Conservation (phyloP, 1,139 yeast genomes). For the Debaryomyces robertsiae region DNA sequence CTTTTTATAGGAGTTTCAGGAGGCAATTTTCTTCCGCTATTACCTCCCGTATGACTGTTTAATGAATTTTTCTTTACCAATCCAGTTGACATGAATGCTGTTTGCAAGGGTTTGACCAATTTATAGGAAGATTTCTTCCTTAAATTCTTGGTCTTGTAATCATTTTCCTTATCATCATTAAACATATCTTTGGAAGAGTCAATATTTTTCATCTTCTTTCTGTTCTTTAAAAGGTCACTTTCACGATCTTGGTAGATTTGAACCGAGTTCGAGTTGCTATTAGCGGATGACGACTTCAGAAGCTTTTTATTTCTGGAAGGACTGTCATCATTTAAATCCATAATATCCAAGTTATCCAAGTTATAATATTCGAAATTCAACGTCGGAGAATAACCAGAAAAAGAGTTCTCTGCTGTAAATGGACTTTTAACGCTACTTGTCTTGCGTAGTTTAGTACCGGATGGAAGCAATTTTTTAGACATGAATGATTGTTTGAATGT, state of each 20-base stretch:
- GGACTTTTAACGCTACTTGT: conserved; percentile 22
- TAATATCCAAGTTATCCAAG: conserved; percentile 32
- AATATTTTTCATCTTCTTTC: conserved; percentile 12
- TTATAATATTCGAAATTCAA: conserved; percentile 31
- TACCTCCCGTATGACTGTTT: conserved; percentile 22
- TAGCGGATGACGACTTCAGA: conserved; percentile 22
- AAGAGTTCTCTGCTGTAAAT: conserved; percentile 19
- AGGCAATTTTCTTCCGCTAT: conserved; percentile 32
- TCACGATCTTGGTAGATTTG: conserved; percentile 23
- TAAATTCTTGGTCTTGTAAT: conserved; percentile 28
- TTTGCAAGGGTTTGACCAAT: conserved; percentile 79
- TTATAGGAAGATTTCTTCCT: conserved; percentile 50
- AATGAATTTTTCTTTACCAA: conserved; percentile 68
- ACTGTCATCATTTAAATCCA: conserved; percentile 27
- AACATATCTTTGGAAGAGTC: conserved; percentile 7
- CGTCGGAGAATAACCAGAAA: conserved; percentile 16
- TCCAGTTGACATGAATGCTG: conserved; percentile 81
- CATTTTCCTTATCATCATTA: conserved; percentile 39
- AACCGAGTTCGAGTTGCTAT: conserved; percentile 15
- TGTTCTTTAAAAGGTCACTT: conserved; percentile 10
- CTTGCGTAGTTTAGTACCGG: conserved; percentile 18
- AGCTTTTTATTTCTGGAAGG: conserved; percentile 40
- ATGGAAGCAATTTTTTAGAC: conserved; percentile 16
- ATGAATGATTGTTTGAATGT: conserved; percentile 1
- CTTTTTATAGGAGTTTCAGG: conserved; percentile 88